Base-by-base conservation (phyloP, 495 filamentous ascomycete genomes). In the Penicillium canariense region DNA sequence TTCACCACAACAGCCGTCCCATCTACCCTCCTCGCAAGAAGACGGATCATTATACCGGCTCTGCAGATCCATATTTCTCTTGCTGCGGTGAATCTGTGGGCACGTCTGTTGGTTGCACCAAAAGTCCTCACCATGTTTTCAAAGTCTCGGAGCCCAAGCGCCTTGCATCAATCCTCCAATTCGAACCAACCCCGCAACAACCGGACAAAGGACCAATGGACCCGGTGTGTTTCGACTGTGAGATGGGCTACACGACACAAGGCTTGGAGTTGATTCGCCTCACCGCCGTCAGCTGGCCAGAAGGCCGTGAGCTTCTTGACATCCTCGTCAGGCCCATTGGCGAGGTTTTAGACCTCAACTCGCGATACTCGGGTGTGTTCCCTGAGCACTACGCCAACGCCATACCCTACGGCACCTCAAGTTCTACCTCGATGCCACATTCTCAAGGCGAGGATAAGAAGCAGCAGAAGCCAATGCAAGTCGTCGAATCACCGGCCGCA, bases 171-270 rank as follows among this genome's bases (percentile, higher is more conserved):
- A 70, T 92, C 7, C 77, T 92, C 54, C 90, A 89, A 31, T 99
- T 96, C 64, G 77, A 81, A 48, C 65, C 81, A 54, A 97, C 95
- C 2, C 90, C 92, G 0, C 54, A 65, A 14, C 86, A 89, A 44
- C 70, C 74, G 9, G 61, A 73, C 4, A 69, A 61, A 47, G 65
- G 46, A 27, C 55, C 59, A 12, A 62, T 63, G 47, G 68, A 53
- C 38, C 83, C 84, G 3, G 82, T 97, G 12, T 86, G 83, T 60
- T 87, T 99, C 59, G 94, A 99, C 68, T 96, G 95, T 65, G 94
- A 99, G 63, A 99, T 99, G 94, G 88, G 89, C 8, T 99, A 94
- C 66, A 97, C 94, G 0, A 86, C 86, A 1, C 58, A 85, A 31
- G 94, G 94, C 0, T 66, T 97, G 51, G 94, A 99, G 64, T 76